Percentiles rank a stretch among this genome's conserved stretches.
phyloP scores from a whole-genome alignment of 768 basidiomycete genomes.

The Phanerochaete sordida region DNA sequence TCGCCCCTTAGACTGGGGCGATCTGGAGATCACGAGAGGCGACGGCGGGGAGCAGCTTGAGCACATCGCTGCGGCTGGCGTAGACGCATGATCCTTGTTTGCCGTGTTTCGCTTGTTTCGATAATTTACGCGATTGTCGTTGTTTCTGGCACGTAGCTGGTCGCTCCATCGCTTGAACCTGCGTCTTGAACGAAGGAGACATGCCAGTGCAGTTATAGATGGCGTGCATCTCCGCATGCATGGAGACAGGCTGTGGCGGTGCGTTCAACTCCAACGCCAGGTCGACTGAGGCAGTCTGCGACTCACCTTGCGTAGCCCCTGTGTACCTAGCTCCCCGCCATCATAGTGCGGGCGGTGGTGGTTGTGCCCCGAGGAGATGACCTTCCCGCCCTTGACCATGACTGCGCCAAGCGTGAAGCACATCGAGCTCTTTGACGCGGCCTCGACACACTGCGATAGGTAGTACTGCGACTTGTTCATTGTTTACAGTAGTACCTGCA shows the following conservation, averaged over 20 bases:
- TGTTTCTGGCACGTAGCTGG: conserved; percentile 15
- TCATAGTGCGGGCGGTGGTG: conserved; percentile 54
- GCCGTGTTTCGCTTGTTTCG: conserved; percentile 16
- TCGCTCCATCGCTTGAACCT: conserved; percentile 41
- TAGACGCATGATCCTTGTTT: neutral
- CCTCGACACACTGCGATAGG: conserved; percentile 46
- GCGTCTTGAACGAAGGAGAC: conserved; percentile 51
- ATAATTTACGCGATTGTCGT: conserved; percentile 17
- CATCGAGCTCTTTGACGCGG: conserved; percentile 50
- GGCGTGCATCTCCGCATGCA: conserved; percentile 62
- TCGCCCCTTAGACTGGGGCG: neutral
- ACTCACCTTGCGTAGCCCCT: conserved; percentile 36
- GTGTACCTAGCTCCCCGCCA: conserved; percentile 35
- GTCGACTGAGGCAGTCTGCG: conserved; percentile 19
- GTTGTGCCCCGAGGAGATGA: conserved; percentile 50
- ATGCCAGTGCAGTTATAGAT: conserved; percentile 49
- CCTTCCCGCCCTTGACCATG: conserved; percentile 52
- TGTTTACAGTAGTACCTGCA: neutral
- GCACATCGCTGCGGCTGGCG: neutral
- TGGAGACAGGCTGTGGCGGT: conserved; percentile 32
- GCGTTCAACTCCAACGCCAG: conserved; percentile 6
- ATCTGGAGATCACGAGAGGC: neutral
- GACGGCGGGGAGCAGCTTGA: neutral
- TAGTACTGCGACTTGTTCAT: conserved; percentile 52
- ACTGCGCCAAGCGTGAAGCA: conserved; percentile 44